Conservation (phyloP, 2,329 filamentous ascomycete genomes). For the Saccharata proteae region DNA sequence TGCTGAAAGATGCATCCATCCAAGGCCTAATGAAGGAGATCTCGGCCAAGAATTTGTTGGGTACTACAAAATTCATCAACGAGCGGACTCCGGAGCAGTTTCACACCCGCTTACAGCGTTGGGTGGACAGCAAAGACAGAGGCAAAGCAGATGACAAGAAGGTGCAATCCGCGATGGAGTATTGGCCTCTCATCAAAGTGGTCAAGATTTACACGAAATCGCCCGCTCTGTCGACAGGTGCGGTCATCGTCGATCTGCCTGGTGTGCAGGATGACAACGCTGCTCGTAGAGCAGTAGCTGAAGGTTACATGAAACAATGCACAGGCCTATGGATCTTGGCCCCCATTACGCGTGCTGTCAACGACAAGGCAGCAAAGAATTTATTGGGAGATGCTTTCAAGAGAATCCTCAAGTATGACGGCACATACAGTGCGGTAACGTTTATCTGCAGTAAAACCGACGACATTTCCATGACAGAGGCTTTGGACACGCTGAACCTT, state of each 20-base stretch:
- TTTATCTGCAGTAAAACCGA: conserved; percentile 55
- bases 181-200: conserved; percentile 43
- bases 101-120: conserved; percentile 34
- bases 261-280: conserved; percentile 49
- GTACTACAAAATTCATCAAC: conserved; percentile 30
- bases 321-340: conserved; percentile 51
- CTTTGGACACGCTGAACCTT: conserved; percentile 25
- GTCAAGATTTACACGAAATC: conserved; percentile 42
- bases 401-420: conserved; percentile 48
- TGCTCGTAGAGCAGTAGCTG: conserved; percentile 45
- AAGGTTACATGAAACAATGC: conserved; percentile 48
- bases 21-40: conserved; percentile 31
- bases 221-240: conserved; percentile 39
- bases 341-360: conserved; percentile 47
- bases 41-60: conserved; percentile 33
- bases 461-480: conserved; percentile 42
- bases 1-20: conserved; percentile 23
- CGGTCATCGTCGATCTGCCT: conserved; percentile 46
- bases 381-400: conserved; percentile 46
- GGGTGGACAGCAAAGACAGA: conserved; percentile 43
- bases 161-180: conserved; percentile 20
- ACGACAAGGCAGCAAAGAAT: conserved; percentile 46
- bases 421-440: conserved; percentile 40
- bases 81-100: conserved; percentile 29
- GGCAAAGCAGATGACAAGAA: conserved; percentile 20